Evolutionary conservation across 768 basidiomycete genomes (phyloP).

Genomic region (Suillus subalutaceus): DNA sequence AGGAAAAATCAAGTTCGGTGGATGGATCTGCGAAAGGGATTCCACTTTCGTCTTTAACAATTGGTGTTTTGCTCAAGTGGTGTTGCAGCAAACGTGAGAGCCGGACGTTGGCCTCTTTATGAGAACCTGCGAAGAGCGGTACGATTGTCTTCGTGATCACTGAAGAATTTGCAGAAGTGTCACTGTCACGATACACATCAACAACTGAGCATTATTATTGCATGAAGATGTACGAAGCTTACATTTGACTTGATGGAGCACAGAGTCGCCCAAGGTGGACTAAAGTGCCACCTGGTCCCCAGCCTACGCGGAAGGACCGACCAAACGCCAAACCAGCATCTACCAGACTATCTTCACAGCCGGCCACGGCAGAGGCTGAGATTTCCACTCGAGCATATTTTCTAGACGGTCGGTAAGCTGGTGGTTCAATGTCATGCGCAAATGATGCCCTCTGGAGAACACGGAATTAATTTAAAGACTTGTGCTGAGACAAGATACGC

Average conservation of each 20-base stretch:
- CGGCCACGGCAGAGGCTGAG: conserved; percentile 64
- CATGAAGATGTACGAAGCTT: conserved; percentile 32
- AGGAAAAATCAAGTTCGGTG: conserved; percentile 69
- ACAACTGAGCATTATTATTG: conserved; percentile 12
- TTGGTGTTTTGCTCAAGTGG: conserved; percentile 73
- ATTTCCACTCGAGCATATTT: conserved; percentile 79
- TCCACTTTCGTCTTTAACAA: conserved; percentile 68
- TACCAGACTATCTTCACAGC: conserved; percentile 62
- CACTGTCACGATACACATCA: conserved; percentile 34
- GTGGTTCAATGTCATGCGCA: conserved; percentile 69
- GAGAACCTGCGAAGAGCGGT: conserved; percentile 39
- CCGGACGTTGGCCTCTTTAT: conserved; percentile 40
- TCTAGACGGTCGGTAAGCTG: conserved; percentile 70
- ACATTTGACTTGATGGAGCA: conserved; percentile 56
- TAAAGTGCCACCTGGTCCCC: conserved; percentile 81
- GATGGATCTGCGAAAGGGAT: conserved; percentile 72
- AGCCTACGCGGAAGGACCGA: conserved; percentile 86
- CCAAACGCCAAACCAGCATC: conserved; percentile 89
- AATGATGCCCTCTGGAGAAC: conserved; percentile 72
- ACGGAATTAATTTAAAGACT: conserved; percentile 4
- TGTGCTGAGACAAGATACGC: conserved; percentile 13
- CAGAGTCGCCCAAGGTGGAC: conserved; percentile 80
- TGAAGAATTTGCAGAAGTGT: conserved; percentile 64
- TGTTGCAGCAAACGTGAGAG: conserved; percentile 72
- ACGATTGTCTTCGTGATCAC: conserved; percentile 54